A percentile compares a stretch with the other conserved stretches of the same genome.
These are phyloP conservation scores for Sclerotinia trifoliorum DNA, from an alignment of 2,329 filamentous ascomycete genomes.

Conservation along the genomic window DNA sequence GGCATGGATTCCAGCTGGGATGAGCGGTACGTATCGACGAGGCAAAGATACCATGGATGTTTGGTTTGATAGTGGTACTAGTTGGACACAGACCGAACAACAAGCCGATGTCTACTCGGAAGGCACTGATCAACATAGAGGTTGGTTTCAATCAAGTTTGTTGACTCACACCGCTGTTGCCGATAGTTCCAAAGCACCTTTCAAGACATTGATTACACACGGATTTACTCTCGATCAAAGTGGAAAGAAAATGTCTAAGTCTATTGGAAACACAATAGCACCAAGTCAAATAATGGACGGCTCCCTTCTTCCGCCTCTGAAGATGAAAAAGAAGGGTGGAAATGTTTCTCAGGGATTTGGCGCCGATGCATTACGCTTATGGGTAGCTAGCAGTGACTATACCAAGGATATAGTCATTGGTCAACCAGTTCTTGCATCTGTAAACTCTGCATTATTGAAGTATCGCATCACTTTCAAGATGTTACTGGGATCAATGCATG, in stretches of 20 bases:
- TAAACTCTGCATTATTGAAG: constrained; percentile 77
- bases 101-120: constrained; percentile 88
- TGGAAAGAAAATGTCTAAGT: constrained; percentile 99
- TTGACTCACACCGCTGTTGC: constrained; percentile 68
- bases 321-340: constrained; percentile 44
- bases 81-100: constrained; percentile 65
- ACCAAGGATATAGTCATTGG: constrained; percentile 84
- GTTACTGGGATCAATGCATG: constrained; percentile 71
- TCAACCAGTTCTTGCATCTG: constrained; percentile 69
- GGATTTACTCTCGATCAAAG: constrained; percentile 87
- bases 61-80: constrained; percentile 98
- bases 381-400: constrained; percentile 90
- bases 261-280: constrained; percentile 81
- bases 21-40: constrained; percentile 64
- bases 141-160: constrained; percentile 97
- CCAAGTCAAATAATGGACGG: constrained; percentile 85
- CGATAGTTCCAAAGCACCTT: constrained; percentile 59
- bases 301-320: constrained; percentile 63
- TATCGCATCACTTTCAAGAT: constrained; percentile 90
- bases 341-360: constrained; percentile 69
- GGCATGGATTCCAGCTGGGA: constrained; percentile 69
- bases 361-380: constrained; percentile 82
- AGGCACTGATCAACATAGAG: constrained; percentile 92
- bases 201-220: constrained; percentile 87
- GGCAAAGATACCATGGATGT: constrained; percentile 98